These are phyloP conservation scores for Sphenostylis stenocarpa DNA, from an alignment of 306 rosid genomes.

Conservation along the genomic window DNA sequence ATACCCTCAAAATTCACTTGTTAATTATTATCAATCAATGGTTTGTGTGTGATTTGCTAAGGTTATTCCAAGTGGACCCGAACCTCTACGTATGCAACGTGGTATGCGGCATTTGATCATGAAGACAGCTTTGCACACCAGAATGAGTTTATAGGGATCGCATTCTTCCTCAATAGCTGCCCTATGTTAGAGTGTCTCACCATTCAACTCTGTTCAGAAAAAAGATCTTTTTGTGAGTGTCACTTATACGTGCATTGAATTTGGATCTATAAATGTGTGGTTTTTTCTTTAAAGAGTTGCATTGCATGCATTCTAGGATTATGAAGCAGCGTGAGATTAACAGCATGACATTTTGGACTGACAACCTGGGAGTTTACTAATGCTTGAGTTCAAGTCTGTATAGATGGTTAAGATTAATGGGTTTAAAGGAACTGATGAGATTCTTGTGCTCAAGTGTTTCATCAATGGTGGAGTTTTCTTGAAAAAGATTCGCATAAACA, in stretches of 20 bases:
- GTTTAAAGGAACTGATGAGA: background rate
- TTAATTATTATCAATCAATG: background rate
- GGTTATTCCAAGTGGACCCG: constrained; percentile 26
- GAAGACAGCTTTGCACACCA: constrained; percentile 41
- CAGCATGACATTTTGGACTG: background rate
- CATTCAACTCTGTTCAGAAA: constrained; percentile 11
- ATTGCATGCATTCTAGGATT: constrained; percentile 19
- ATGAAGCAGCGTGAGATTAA: background rate
- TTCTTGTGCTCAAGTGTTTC: background rate
- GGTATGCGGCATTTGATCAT: constrained; percentile 40
- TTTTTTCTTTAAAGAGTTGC: background rate
- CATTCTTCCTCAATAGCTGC: constrained; percentile 45
- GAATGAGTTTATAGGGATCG: constrained; percentile 41
- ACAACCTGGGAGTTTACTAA: background rate
- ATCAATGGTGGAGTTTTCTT: background rate
- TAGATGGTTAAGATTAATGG: constrained; percentile 26
- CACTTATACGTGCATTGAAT: background rate
- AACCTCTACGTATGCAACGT: background rate
- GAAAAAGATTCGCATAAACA: background rate
- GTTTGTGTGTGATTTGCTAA: background rate
- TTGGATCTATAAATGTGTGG: background rate
- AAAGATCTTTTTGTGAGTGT: constrained; percentile 29
- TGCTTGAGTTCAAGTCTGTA: background rate
- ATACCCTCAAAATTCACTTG: background rate
- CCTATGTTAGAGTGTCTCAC: constrained; percentile 41